Evolutionary conservation across 2,329 filamentous ascomycete species (phyloP).

Genomic region (Cryphonectria carpinicola): DNA sequence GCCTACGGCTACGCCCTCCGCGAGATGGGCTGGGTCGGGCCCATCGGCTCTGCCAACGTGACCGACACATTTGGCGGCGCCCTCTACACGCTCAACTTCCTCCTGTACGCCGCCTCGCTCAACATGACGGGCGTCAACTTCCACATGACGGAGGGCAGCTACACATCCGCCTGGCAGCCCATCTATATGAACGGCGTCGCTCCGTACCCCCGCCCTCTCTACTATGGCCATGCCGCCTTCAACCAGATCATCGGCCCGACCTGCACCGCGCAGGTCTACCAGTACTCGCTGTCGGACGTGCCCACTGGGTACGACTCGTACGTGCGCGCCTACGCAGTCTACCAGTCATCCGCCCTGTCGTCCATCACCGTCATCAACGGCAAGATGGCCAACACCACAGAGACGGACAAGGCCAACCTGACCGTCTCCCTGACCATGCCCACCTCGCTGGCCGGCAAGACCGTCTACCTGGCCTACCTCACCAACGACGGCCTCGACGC

Average conservation of each 20-base stretch:
- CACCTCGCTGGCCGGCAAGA: conserved; percentile 42
- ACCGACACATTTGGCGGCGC: conserved; percentile 54
- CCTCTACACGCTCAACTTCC: conserved; percentile 57
- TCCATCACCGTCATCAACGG: conserved; percentile 52
- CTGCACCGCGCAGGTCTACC: conserved; percentile 47
- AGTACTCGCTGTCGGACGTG: conserved; percentile 37
- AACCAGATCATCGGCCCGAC: conserved; percentile 51
- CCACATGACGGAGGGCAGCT: conserved; percentile 59
- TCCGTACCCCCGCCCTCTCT: conserved; percentile 51
- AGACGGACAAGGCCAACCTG: conserved; percentile 42
- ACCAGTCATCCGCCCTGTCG: conserved; percentile 46
- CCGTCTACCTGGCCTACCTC: conserved; percentile 51
- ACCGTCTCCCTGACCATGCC: conserved; percentile 47
- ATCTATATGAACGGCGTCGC: conserved; percentile 42
- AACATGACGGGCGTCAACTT: conserved; percentile 53
- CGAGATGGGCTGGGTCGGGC: conserved; percentile 56
- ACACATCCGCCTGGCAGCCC: conserved; percentile 54
- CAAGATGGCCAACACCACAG: conserved; percentile 45
- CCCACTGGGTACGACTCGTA: conserved; percentile 44
- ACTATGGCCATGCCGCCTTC: conserved; percentile 56
- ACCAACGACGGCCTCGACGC: conserved; percentile 50
- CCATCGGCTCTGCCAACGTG: conserved; percentile 49
- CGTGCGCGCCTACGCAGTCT: conserved; percentile 49
- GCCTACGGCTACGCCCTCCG: conserved; percentile 52
- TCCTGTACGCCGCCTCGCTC: conserved; percentile 51